Evolutionary conservation across 176 grass and related monocot species (phyloP).

Genomic region (Oryza meridionalis): DNA sequence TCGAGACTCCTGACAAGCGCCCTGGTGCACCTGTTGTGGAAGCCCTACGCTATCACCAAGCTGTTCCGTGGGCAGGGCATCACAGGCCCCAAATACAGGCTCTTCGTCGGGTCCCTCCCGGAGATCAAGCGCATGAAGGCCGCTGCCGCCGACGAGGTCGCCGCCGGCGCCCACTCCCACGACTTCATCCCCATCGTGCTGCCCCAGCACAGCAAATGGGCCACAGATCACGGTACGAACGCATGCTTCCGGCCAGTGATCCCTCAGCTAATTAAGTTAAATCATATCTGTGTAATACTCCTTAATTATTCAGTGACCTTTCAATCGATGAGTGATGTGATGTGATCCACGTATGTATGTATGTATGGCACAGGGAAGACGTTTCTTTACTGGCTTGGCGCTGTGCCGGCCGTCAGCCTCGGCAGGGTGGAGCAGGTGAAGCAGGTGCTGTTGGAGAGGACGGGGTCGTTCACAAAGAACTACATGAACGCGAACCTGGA

Average conservation of each 20-base stretch:
- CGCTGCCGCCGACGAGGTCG: background rate
- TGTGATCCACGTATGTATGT: too few relatives aligned
- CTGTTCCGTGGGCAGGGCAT: conserved; percentile 38
- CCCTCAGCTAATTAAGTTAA: too few relatives aligned
- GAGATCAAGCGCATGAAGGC: conserved; percentile 39
- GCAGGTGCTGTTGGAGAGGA: conserved; percentile 27
- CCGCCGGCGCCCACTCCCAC: conserved; percentile 6
- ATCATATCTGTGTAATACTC: too few relatives aligned
- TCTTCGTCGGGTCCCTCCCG: conserved; percentile 33
- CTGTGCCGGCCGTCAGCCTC: background rate
- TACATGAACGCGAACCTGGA: conserved; percentile 12
- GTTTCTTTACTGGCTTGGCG: conserved; percentile 35
- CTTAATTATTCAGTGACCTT: too few relatives aligned
- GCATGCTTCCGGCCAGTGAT: too few relatives aligned
- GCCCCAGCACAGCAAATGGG: conserved; percentile 43
- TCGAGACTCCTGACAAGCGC: background rate
- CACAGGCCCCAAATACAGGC: conserved; percentile 28
- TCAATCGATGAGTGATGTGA: too few relatives aligned
- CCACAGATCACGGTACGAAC: conserved; percentile 23
- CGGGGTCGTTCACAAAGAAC: conserved; percentile 12
- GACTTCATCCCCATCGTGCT: conserved; percentile 45
- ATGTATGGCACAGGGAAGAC: conserved; percentile 1
- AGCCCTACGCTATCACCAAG: background rate
- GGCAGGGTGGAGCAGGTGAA: conserved; percentile 3
- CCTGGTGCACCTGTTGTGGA: conserved; percentile 37